Percentiles rank a stretch among this genome's conserved stretches.
Evolutionary conservation across 2,329 filamentous ascomycete species (phyloP).

Genomic region (Xylaria sp.): DNA sequence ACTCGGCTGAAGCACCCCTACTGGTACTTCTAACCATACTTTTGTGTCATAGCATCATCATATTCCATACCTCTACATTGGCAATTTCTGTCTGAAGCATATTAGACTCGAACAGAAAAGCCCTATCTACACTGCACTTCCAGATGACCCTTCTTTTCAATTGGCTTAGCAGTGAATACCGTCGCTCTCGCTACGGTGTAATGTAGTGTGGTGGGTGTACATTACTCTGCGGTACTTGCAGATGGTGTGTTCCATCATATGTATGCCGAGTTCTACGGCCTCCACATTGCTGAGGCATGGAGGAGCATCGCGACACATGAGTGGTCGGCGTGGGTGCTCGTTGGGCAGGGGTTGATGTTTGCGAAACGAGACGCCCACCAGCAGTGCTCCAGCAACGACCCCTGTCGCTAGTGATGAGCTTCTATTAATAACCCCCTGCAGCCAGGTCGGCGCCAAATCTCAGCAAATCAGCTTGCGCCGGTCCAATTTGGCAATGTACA

Average conservation of each 20-base stretch:
- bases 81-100: not conserved
- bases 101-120: not conserved
- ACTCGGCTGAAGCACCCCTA: conserved; percentile 25
- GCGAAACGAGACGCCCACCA: conserved; percentile 47
- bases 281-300: conserved; percentile 40
- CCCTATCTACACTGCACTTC: not conserved
- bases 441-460: conserved; percentile 40
- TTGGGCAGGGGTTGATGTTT: conserved; percentile 46
- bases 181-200: conserved; percentile 9
- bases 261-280: conserved; percentile 38
- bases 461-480: conserved; percentile 37
- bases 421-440: conserved; percentile 48
- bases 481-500: conserved; percentile 35
- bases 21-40: conserved; percentile 13
- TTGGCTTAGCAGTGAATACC: conserved; percentile 12
- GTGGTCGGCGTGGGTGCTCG: conserved; percentile 38
- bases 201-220: conserved; percentile 17
- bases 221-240: conserved; percentile 35
- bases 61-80: not conserved
- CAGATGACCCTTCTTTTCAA: conserved; percentile 1
- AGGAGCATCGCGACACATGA: conserved; percentile 38
- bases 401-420: conserved; percentile 35
- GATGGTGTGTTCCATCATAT: conserved; percentile 41
- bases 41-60: conserved; percentile 28
- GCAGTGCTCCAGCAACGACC: conserved; percentile 15